phyloP scores from a whole-genome alignment of 345 rosid species.

The Heritiera fomes region DNA sequence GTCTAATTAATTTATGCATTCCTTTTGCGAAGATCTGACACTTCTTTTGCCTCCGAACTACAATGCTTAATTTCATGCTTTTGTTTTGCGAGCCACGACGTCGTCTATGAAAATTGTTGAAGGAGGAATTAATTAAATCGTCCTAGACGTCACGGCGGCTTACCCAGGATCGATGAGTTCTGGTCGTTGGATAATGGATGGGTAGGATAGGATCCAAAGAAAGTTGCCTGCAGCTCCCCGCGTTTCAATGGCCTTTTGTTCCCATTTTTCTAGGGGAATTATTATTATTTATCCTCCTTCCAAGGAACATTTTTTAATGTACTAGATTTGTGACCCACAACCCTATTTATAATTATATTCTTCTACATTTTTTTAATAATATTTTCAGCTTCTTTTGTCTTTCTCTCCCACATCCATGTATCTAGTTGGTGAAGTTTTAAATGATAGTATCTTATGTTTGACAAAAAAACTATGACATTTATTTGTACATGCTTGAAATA shows the following conservation, averaged over 20 bases:
- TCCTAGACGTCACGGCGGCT: not conserved
- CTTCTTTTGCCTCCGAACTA: too few relatives aligned
- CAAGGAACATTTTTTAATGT: not conserved
- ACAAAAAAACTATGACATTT: too few relatives aligned
- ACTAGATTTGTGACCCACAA: not conserved
- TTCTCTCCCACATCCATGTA: not conserved
- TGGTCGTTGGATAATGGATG: not conserved
- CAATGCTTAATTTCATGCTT: too few relatives aligned
- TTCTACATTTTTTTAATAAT: not conserved
- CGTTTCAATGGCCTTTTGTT: not conserved
- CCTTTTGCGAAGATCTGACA: too few relatives aligned
- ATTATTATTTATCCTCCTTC: not conserved
- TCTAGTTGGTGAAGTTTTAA: not conserved
- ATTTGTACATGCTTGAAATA: too few relatives aligned
- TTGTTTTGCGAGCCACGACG: not conserved
- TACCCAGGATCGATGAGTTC: too few relatives aligned
- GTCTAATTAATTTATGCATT: too few relatives aligned
- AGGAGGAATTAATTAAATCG: not conserved
- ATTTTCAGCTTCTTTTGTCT: not conserved
- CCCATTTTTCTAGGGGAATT: not conserved
- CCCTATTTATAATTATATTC: not conserved
- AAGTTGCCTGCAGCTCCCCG: not conserved
- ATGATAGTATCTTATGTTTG: not conserved
- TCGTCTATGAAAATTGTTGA: not conserved
- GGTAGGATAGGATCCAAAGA: not conserved